Conservation (phyloP, 257 asterid species). For the Ballota nigra region DNA sequence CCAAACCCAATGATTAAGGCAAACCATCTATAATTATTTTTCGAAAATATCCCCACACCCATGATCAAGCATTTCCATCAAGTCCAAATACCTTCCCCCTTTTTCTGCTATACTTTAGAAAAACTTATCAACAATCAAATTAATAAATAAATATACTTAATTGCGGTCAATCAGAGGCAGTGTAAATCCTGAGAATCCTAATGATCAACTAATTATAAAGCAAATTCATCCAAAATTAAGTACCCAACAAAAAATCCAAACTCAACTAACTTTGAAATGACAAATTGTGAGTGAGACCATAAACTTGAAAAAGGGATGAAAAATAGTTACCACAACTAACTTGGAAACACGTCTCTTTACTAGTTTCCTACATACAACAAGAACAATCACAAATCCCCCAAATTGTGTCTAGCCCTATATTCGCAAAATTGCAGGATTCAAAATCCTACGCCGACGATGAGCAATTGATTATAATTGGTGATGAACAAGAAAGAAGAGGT, state of each 20-base stretch:
- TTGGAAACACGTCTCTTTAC: no score
- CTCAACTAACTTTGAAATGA: background rate
- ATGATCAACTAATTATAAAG: background rate
- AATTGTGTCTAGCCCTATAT: no score
- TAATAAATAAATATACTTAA: background rate
- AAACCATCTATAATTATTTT: constrained; percentile 6
- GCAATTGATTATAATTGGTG: constrained; percentile 35
- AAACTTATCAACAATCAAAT: background rate
- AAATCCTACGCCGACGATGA: constrained; percentile 84
- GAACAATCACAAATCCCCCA: no score
- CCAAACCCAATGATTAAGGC: constrained; percentile 18
- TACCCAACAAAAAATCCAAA: background rate
- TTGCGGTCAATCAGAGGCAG: background rate
- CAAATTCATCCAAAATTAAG: background rate
- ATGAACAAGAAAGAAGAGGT: constrained; percentile 26
- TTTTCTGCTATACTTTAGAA: background rate
- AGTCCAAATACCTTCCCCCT: background rate
- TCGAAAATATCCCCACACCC: background rate
- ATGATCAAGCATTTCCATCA: constrained; percentile 8
- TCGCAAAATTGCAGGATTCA: no score
- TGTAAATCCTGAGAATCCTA: background rate
- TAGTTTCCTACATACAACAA: no score
- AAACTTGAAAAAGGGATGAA: background rate
- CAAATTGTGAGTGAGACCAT: background rate
- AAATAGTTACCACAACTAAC: constrained; percentile 59